phyloP scores from a whole-genome alignment of 495 filamentous ascomycete species.

The Penicillium lagena region DNA sequence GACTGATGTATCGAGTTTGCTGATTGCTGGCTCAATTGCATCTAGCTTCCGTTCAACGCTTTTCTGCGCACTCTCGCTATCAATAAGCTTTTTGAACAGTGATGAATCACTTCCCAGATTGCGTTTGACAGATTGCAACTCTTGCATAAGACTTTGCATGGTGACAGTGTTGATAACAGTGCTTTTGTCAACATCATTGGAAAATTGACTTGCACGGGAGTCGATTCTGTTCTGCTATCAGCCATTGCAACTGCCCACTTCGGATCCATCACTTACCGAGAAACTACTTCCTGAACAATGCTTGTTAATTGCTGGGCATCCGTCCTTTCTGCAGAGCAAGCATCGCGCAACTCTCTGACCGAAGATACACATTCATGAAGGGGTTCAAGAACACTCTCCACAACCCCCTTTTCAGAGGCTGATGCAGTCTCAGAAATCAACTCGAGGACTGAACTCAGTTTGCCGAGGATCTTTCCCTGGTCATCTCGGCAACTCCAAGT shows the following conservation, averaged over 20 bases:
- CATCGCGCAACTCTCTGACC: slow-evolving; percentile 12
- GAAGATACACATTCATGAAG: slow-evolving; percentile 13
- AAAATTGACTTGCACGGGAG: slow-evolving; percentile 9
- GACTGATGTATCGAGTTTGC: slow-evolving; percentile 11
- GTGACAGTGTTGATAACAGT: slow-evolving; percentile 9
- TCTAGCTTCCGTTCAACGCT: slow-evolving; percentile 14
- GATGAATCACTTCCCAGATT: slow-evolving; percentile 15
- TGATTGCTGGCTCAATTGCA: slow-evolving; percentile 10
- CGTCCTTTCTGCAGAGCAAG: slow-evolving; percentile 6
- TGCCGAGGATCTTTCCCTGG: slow-evolving; percentile 19
- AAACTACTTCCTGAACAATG: slow-evolving; percentile 6
- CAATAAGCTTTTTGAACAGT: slow-evolving; percentile 18
- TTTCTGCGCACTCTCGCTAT: slow-evolving; percentile 4
- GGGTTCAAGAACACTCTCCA: slow-evolving; percentile 4
- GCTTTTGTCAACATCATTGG: slow-evolving; percentile 5
- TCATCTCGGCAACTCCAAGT: slow-evolving; percentile 11
- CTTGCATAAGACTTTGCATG: slow-evolving; percentile 10
- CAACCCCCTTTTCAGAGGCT: slow-evolving; percentile 7
- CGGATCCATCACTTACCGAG: slow-evolving; percentile 15
- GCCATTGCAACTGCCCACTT: too few relatives aligned
- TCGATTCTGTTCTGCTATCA: slow-evolving; percentile 11
- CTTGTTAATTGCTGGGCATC: slow-evolving; percentile 15
- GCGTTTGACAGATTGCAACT: slow-evolving; percentile 10
- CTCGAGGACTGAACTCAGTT: slow-evolving; percentile 10
- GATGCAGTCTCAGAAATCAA: slow-evolving; percentile 2